A percentile compares a stretch with the other conserved stretches of the same genome.
phyloP scores from a whole-genome alignment of 2,329 filamentous ascomycete species.

The Ophiostoma sp. region DNA sequence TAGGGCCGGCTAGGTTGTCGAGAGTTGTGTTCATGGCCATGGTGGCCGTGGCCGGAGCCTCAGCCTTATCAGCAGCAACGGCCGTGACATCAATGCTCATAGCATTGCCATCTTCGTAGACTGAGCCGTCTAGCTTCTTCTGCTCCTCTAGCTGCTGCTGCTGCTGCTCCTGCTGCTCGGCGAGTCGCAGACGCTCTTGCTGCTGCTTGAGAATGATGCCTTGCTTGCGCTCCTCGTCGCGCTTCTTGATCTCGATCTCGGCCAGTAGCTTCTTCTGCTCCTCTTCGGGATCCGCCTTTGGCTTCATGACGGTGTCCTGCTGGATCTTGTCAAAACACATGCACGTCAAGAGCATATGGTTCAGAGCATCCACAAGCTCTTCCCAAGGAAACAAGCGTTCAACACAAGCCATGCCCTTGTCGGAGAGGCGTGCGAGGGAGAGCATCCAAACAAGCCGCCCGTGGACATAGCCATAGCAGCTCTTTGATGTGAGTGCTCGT shows the following conservation, averaged over 20 bases:
- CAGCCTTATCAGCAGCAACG: not conserved
- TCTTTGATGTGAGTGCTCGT: constrained; percentile 43
- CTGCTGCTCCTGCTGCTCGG: not conserved
- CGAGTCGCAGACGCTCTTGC: not conserved
- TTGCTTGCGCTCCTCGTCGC: not conserved
- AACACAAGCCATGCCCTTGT: constrained; percentile 40
- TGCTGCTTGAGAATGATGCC: not conserved
- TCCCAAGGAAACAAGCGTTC: constrained; percentile 40
- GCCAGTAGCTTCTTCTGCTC: not conserved
- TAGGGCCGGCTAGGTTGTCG: too few relatives aligned
- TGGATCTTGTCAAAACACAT: constrained; percentile 36
- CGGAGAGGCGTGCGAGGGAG: constrained; percentile 38
- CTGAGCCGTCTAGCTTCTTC: not conserved
- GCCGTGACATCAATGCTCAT: not conserved
- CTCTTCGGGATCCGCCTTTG: not conserved
- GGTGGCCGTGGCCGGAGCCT: not conserved
- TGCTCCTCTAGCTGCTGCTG: too few relatives aligned
- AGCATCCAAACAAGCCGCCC: constrained; percentile 55
- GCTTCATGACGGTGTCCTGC: constrained; percentile 38
- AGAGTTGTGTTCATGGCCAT: not conserved
- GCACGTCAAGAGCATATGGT: constrained; percentile 32
- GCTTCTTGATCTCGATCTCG: not conserved
- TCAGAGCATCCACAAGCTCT: constrained; percentile 37
- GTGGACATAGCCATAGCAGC: constrained; percentile 58
- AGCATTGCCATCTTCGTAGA: not conserved